A percentile compares a stretch with the other conserved stretches of the same genome.
Evolutionary conservation across 2,329 filamentous ascomycete genomes (phyloP).

Genomic region (Raffaelea deltoideospora): DNA sequence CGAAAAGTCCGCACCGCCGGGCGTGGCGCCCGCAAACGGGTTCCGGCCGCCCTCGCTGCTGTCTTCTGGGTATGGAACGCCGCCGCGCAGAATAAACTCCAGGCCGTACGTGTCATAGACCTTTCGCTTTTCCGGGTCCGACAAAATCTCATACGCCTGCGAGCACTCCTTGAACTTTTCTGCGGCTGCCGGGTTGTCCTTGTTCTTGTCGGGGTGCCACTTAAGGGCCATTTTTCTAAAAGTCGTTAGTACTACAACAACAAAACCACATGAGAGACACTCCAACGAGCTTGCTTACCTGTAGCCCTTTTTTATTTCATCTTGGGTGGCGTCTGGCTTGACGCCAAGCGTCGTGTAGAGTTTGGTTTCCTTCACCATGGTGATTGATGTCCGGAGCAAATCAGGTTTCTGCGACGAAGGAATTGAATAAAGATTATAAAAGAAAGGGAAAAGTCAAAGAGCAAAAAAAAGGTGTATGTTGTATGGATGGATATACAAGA

Average conservation of each 20-base stretch:
- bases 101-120: conserved; percentile 90
- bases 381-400: conserved; percentile 3
- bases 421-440: background rate
- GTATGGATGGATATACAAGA: too few relatives aligned
- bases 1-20: conserved; percentile 24
- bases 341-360: conserved; percentile 79
- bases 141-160: conserved; percentile 95
- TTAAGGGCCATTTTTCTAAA: conserved; percentile 72
- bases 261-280: too few relatives aligned
- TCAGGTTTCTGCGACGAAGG: too few relatives aligned
- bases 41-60: conserved; percentile 27
- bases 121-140: conserved; percentile 92
- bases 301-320: conserved; percentile 96
- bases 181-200: conserved; percentile 66
- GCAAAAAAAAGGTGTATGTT: background rate
- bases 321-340: conserved; percentile 66
- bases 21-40: conserved; percentile 41
- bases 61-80: conserved; percentile 36
- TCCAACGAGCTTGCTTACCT: conserved; percentile 43
- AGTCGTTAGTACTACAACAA: conserved; percentile 1
- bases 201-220: conserved; percentile 97
- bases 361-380: conserved; percentile 22
- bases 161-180: conserved; percentile 98
- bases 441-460: background rate
- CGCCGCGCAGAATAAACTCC: conserved; percentile 78